Percentiles rank a stretch among this genome's conserved stretches.
These are phyloP conservation scores for Cercospora sesami DNA, from an alignment of 2,329 filamentous ascomycete species.

Conservation along the genomic window DNA sequence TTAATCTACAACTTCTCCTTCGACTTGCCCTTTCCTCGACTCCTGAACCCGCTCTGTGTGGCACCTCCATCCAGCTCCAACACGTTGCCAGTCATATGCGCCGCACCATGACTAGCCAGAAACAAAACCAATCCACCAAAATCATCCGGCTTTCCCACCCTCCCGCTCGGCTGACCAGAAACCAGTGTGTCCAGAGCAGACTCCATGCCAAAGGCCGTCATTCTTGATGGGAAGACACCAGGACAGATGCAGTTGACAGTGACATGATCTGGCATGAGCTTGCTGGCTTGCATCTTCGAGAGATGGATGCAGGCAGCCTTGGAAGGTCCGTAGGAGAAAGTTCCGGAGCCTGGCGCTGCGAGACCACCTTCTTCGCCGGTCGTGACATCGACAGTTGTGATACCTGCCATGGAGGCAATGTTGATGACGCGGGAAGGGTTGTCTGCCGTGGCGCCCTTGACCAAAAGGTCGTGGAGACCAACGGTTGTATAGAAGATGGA, in stretches of 20 bases:
- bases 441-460: slow-evolving; percentile 43
- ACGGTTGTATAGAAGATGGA: slow-evolving; percentile 50
- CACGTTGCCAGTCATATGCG: slow-evolving; percentile 52
- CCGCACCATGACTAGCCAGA: slow-evolving; percentile 43
- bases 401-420: slow-evolving; percentile 49
- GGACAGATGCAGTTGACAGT: slow-evolving; percentile 59
- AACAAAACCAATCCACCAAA: slow-evolving; percentile 52
- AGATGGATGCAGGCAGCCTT: slow-evolving; percentile 58
- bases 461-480: slow-evolving; percentile 47
- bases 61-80: slow-evolving; percentile 52
- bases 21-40: slow-evolving; percentile 33
- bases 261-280: slow-evolving; percentile 55
- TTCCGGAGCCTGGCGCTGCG: slow-evolving; percentile 46
- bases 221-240: slow-evolving; percentile 55
- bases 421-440: slow-evolving; percentile 50
- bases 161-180: slow-evolving; percentile 48
- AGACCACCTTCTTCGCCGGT: slow-evolving; percentile 52
- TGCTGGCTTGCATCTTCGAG: slow-evolving; percentile 55
- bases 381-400: slow-evolving; percentile 50
- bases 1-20: slow-evolving; percentile 25
- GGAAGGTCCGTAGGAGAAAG: slow-evolving; percentile 50
- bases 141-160: slow-evolving; percentile 51
- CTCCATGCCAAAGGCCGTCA: slow-evolving; percentile 53
- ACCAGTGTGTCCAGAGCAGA: slow-evolving; percentile 52
- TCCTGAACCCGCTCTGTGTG: slow-evolving; percentile 46